Base-by-base conservation (phyloP, 2,329 filamentous ascomycete species). In the Elsinoe ampelina region DNA sequence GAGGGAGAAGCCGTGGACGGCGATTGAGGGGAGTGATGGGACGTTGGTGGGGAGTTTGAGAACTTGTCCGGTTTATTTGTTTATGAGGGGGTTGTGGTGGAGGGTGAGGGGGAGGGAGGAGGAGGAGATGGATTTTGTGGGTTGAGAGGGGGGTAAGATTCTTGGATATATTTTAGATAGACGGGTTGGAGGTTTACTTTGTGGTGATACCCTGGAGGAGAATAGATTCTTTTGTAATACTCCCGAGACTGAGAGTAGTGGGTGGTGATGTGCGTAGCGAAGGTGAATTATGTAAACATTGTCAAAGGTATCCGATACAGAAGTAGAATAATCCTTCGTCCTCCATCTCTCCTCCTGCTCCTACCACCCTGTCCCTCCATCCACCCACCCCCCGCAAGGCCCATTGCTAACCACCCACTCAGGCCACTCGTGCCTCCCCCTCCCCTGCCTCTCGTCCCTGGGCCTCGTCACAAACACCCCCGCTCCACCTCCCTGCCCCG, bases 1-100 rank as follows among this genome's bases (percentile, higher is more conserved):
- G 2, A 76, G 84, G 39, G 86, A 89, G 67, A 80, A 80, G 64
- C 85, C 85, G 0, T 89, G 85, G 85, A 71, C 71, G 35, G 72
- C 80, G 54, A 75, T 79, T 5, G 65, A 67, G 1, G 67, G 66
- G 19, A 67, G 63, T 7, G 63, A 71, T 26, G 69, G 70, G n/a
- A 68, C 64, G 5, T 65, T 71, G 36, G 63, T 59, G 57, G 67
- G 67, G 15, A 60, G 59, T 56, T 66, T 65, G 57, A 81, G 89
- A 57, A 91, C 91, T 4, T 93, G 91, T 67, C 90, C 89, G 0
- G 75, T 95, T 3, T 75, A 89, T 10, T 75, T 95, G 17, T 76
- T 95, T 2, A 69, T 95, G 20, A 90, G 89, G 1, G 84, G 79
- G 61, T 74, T 73, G 5, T 93, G 54, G 54, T 45, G 41, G 39